Conservation (phyloP, 2,329 filamentous ascomycete species). For the Talaromyces sp. region DNA sequence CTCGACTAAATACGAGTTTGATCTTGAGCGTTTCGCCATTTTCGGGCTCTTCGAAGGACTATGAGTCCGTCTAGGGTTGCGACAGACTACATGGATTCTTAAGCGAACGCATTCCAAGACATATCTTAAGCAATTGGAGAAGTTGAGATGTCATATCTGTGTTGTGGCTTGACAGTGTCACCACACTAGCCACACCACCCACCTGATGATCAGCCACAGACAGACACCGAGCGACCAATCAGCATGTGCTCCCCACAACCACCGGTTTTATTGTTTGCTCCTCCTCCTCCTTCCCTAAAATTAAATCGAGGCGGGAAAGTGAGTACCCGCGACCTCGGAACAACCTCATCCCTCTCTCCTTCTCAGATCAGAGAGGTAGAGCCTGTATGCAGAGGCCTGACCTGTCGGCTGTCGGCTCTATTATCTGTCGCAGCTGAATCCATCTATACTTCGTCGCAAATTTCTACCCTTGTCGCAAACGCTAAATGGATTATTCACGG, state of each 20-base stretch:
- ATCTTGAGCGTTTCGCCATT: constrained; percentile 61
- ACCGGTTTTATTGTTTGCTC: constrained; percentile 5
- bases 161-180: background rate
- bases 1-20: background rate
- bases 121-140: background rate
- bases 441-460: background rate
- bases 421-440: background rate
- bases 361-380: background rate
- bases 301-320: constrained; percentile 1
- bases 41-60: background rate
- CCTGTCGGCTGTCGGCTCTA: background rate
- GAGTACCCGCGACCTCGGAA: constrained; percentile 1
- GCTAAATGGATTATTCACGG: constrained; percentile 55
- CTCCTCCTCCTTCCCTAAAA: constrained; percentile 5
- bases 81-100: background rate
- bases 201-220: constrained; percentile 21
- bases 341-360: background rate
- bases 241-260: constrained; percentile 7
- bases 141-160: background rate
- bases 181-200: constrained; percentile 1
- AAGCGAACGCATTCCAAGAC: background rate
- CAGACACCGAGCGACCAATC: constrained; percentile 12
- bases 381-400: background rate
- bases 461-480: constrained; percentile 14
- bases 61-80: background rate